phyloP scores from a whole-genome alignment of 345 rosid species.

The Tarenaya hassleriana region DNA sequence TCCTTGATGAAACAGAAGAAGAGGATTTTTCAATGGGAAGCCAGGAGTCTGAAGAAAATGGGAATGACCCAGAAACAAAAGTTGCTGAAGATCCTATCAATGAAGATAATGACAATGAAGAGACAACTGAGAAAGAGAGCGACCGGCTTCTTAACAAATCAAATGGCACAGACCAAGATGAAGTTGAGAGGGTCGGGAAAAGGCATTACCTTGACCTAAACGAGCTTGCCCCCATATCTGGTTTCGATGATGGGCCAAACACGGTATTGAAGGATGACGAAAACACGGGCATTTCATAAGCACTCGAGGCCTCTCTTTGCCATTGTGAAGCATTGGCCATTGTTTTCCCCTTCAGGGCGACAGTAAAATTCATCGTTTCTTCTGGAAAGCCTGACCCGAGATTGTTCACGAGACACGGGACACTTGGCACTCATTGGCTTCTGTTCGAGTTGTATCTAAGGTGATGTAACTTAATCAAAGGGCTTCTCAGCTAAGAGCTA shows the following conservation, averaged over 20 bases:
- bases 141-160: conserved; percentile 41
- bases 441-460: conserved; percentile 24
- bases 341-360: conserved; percentile 19
- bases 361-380: conserved; percentile 17
- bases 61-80: conserved; percentile 46
- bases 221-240: conserved; percentile 94
- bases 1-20: conserved; percentile 58
- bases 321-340: not conserved
- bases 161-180: conserved; percentile 55
- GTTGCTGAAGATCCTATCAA: conserved; percentile 23
- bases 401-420: conserved; percentile 17
- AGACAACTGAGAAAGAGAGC: conserved; percentile 36
- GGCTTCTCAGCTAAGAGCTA: conserved; percentile 20
- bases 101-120: conserved; percentile 25
- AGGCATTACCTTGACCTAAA: conserved; percentile 90
- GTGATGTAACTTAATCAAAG: conserved; percentile 20
- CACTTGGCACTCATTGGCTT: conserved; percentile 18
- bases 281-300: conserved; percentile 47
- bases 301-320: conserved; percentile 5
- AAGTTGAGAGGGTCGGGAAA: conserved; percentile 50
- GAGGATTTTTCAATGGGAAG: conserved; percentile 58
- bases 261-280: conserved; percentile 57
- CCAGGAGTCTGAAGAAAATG: conserved; percentile 57
- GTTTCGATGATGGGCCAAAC: conserved; percentile 85
- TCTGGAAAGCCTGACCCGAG: conserved; percentile 22